These are phyloP conservation scores for Jacaranda copaia DNA, from an alignment of 257 asterid species.

Conservation along the genomic window DNA sequence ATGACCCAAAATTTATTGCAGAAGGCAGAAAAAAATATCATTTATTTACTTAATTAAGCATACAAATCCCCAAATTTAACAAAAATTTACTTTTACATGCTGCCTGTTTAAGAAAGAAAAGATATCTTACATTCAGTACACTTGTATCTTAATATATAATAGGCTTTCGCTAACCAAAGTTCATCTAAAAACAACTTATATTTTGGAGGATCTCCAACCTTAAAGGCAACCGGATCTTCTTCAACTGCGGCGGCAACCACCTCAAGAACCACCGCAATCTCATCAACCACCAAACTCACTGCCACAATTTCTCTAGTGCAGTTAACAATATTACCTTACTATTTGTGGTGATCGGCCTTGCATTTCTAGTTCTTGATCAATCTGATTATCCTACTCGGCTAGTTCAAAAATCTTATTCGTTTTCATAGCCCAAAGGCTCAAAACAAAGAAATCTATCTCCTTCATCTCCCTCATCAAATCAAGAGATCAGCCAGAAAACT, in stretches of 20 bases:
- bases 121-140: conserved; percentile 6
- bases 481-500: too few species aligned
- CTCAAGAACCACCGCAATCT: conserved; percentile 9
- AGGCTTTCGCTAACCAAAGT: not conserved
- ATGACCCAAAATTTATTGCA: too few species aligned
- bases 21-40: too few species aligned
- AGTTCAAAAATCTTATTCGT: conserved; percentile 23
- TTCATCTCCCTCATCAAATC: not conserved
- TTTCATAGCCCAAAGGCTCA: conserved; percentile 1
- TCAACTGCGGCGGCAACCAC: conserved; percentile 9
- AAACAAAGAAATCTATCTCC: not conserved
- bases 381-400: conserved; percentile 30
- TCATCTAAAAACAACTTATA: conserved; percentile 20
- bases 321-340: conserved; percentile 20
- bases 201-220: conserved; percentile 9
- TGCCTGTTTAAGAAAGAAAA: conserved; percentile 8
- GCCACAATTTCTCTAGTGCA: conserved; percentile 4
- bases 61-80: too few species aligned
- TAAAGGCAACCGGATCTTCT: conserved; percentile 21
- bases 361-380: conserved; percentile 24
- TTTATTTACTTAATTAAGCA: too few species aligned
- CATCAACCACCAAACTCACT: conserved; percentile 23
- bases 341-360: conserved; percentile 32
- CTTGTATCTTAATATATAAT: not conserved
- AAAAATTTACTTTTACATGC: too few species aligned